Base-by-base conservation (phyloP, 2,329 filamentous ascomycete species). In the Apiospora marii region DNA sequence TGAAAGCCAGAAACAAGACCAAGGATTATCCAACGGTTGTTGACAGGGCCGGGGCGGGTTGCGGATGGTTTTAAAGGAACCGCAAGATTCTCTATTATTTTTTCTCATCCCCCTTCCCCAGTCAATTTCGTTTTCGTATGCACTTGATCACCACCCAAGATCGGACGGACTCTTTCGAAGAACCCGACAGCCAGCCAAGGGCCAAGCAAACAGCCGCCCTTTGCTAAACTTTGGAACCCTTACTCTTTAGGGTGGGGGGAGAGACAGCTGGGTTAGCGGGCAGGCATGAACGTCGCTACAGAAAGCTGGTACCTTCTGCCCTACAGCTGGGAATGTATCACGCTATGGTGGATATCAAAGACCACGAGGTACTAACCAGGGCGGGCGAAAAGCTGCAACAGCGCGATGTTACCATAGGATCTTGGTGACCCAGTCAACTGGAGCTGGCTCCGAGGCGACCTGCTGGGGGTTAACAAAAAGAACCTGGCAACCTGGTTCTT, bases 51-150 rank as follows among this genome's bases (percentile, higher is more conserved):
- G 58, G 34, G 30, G 34, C 58, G 58, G 58, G 22, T 34, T 64
- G 58, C 19, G 58, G 19, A n/a, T 64, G 58, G 34, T 24, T 64
- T 64, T 64, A 64, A 41, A 64, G 58, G 34, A 64, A 64, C 34
- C 41, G 34, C 41, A 64, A 64, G 58, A 41, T 34, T 64, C 37
- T 6, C 37, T 30, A 30, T 30, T 30, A 30, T n/a, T 41, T n/a
- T 41, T 41, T n/a, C 19, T 19, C 58, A 30, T 30, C 27, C 27
- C 27, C 27, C 27, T 30, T 30, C 27, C 27, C 58, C 58, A 30
- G 58, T n/a, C 34, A 64, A 64, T n/a, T 64, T 64, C 58, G 58
- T 41, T 64, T 64, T 64, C 58, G 58, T 64, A 64, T 41, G 10
- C 37, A 37, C 37, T 37, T 10, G 7, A 37, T 64, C 22, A 41